Evolutionary conservation across 495 filamentous ascomycete species (phyloP).

Genomic region (Niebla homalea): DNA sequence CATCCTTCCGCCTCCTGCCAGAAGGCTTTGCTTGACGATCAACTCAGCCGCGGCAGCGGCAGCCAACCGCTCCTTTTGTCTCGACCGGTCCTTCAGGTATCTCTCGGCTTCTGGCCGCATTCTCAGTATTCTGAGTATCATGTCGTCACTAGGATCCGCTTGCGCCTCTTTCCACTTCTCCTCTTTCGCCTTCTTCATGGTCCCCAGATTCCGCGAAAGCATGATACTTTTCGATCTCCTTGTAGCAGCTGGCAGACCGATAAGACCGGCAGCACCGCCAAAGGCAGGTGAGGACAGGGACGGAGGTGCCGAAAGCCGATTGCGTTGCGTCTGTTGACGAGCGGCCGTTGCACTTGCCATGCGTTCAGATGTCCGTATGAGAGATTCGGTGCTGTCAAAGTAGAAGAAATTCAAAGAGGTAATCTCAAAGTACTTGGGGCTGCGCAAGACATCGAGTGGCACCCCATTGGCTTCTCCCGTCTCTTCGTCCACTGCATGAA

Average conservation of each 20-base stretch:
- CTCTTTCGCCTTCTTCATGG: slow-evolving; percentile 89
- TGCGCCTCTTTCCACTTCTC: slow-evolving; percentile 92
- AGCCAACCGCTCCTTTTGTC: slow-evolving; percentile 87
- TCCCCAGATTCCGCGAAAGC: slow-evolving; percentile 86
- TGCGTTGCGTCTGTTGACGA: slow-evolving; percentile 52
- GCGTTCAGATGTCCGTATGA: slow-evolving; percentile 83
- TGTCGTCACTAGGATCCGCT: slow-evolving; percentile 94
- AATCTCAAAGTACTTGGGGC: slow-evolving; percentile 96
- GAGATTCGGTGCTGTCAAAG: slow-evolving; percentile 79
- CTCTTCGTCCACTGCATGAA: slow-evolving; percentile 79
- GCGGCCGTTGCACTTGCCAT: slow-evolving; percentile 87
- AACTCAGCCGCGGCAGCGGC: slow-evolving; percentile 82
- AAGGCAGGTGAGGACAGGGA: slow-evolving; percentile 38
- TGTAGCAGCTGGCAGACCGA: slow-evolving; percentile 51
- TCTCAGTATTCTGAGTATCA: slow-evolving; percentile 88
- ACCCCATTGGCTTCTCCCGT: slow-evolving; percentile 80
- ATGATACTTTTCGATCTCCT: slow-evolving; percentile 85
- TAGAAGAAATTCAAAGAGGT: slow-evolving; percentile 97
- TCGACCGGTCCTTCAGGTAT: slow-evolving; percentile 80
- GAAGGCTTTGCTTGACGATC: slow-evolving; percentile 88
- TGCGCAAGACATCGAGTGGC: slow-evolving; percentile 79
- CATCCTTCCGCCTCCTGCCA: slow-evolving; percentile 54
- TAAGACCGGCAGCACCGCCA: slow-evolving; percentile 48
- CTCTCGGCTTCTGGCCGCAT: slow-evolving; percentile 90
- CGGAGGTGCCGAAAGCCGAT: slow-evolving; percentile 62